Percentiles rank a stretch among this genome's conserved stretches.
Evolutionary conservation across 2,329 filamentous ascomycete species (phyloP).

Genomic region (Gliomastix tumulicola): DNA sequence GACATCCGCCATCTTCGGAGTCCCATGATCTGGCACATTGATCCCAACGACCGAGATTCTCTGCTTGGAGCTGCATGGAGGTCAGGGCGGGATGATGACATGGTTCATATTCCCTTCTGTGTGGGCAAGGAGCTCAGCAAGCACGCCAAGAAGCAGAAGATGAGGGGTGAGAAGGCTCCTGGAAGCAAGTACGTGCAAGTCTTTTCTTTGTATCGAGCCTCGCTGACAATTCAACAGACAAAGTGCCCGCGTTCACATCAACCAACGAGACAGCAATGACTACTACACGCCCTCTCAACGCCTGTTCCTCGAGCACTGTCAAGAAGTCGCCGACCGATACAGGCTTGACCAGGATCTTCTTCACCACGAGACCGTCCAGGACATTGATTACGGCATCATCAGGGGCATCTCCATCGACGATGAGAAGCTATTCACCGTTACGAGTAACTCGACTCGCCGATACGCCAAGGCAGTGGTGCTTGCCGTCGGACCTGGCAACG

Average conservation of each 20-base stretch:
- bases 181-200: slow-evolving; percentile 32
- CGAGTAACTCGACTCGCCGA: slow-evolving; percentile 43
- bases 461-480: slow-evolving; percentile 60
- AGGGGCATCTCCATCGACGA: slow-evolving; percentile 33
- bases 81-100: slow-evolving; percentile 51
- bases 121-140: slow-evolving; percentile 78
- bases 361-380: slow-evolving; percentile 49
- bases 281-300: slow-evolving; percentile 59
- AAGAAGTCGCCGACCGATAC: slow-evolving; percentile 50
- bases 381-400: slow-evolving; percentile 53
- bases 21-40: slow-evolving; percentile 78
- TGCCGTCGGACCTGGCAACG: slow-evolving; percentile 62
- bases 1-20: slow-evolving; percentile 67
- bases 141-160: slow-evolving; percentile 62
- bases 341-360: slow-evolving; percentile 39
- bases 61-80: slow-evolving; percentile 63
- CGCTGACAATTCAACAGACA: slow-evolving; percentile 20
- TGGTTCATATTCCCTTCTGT: slow-evolving; percentile 65
- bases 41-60: slow-evolving; percentile 68
- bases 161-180: slow-evolving; percentile 16
- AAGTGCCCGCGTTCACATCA: slow-evolving; percentile 44
- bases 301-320: slow-evolving; percentile 57
- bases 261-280: slow-evolving; percentile 61
- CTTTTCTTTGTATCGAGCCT: too few relatives aligned
- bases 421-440: slow-evolving; percentile 58